Conservation (phyloP, 2,329 filamentous ascomycete genomes). For the Verticillium nubilum region DNA sequence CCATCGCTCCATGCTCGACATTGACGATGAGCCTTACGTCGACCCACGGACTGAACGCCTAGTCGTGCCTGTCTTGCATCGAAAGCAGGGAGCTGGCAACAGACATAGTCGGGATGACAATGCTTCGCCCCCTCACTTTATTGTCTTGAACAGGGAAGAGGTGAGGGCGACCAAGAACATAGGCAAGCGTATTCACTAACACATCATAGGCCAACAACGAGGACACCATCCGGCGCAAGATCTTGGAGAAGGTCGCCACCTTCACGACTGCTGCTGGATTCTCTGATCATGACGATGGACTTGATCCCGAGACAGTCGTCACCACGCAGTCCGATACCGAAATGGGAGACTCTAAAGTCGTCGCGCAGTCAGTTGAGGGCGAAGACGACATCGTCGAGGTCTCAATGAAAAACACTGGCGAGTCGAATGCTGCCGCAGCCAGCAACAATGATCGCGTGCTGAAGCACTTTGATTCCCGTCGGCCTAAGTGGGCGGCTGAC, state of each 20-base stretch:
- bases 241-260: constrained; percentile 69
- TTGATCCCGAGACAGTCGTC: constrained; percentile 64
- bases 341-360: constrained; percentile 64
- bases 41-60: constrained; percentile 60
- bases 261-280: constrained; percentile 64
- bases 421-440: constrained; percentile 7
- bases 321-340: constrained; percentile 59
- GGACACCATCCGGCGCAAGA: constrained; percentile 72
- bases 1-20: constrained; percentile 47
- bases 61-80: constrained; percentile 67
- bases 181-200: background rate
- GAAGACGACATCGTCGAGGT: constrained; percentile 91
- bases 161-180: constrained; percentile 22
- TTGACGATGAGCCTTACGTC: constrained; percentile 26
- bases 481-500: constrained; percentile 45
- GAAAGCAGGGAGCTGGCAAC: constrained; percentile 19
- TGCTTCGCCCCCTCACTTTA: constrained; percentile 57
- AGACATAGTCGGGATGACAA: constrained; percentile 18
- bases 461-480: constrained; percentile 41
- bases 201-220: constrained; percentile 43
- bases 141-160: constrained; percentile 71
- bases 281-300: constrained; percentile 42
- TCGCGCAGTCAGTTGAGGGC: constrained; percentile 74
- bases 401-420: constrained; percentile 51
- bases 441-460: constrained; percentile 19